Percentiles rank a stretch among this genome's conserved stretches.
These are phyloP conservation scores for Ceratocystiopsis sp. DNA, from an alignment of 2,329 filamentous ascomycete species.

Conservation along the genomic window DNA sequence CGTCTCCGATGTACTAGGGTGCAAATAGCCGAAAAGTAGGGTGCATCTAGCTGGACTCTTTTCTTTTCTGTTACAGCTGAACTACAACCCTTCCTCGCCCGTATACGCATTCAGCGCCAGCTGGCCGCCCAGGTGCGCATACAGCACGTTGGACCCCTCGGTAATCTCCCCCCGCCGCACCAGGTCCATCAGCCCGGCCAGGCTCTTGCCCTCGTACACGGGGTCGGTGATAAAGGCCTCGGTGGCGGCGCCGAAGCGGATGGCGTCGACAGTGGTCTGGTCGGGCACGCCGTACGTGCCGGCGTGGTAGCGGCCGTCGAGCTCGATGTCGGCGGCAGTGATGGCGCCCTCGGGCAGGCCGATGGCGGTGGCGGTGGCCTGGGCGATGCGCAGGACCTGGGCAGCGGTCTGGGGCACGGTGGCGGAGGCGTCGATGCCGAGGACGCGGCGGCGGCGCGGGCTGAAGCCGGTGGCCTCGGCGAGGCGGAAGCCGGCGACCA, in stretches of 20 bases:
- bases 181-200: slow-evolving; percentile 55
- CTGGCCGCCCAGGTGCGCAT: slow-evolving; percentile 56
- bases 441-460: slow-evolving; percentile 32
- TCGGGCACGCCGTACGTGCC: slow-evolving; percentile 53
- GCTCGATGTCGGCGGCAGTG: slow-evolving; percentile 40
- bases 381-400: slow-evolving; percentile 50
- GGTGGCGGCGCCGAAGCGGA: slow-evolving; percentile 48
- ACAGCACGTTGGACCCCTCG: slow-evolving; percentile 46
- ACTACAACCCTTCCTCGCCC: not conserved
- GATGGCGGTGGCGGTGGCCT: slow-evolving; percentile 43
- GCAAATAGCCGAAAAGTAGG: too few relatives aligned
- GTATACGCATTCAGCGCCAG: slow-evolving; percentile 53
- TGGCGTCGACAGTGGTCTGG: slow-evolving; percentile 46
- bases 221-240: slow-evolving; percentile 62
- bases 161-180: slow-evolving; percentile 43
- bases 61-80: not conserved
- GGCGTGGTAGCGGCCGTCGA: slow-evolving; percentile 49
- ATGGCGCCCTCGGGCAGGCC: slow-evolving; percentile 43
- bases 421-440: slow-evolving; percentile 51
- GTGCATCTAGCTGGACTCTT: too few relatives aligned
- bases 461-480: slow-evolving; percentile 19
- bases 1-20: too few relatives aligned
- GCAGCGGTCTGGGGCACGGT: slow-evolving; percentile 43
- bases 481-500: slow-evolving; percentile 57
- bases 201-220: slow-evolving; percentile 60